phyloP scores from a whole-genome alignment of 2,329 filamentous ascomycete species.

The Hypoxylon sp. region DNA sequence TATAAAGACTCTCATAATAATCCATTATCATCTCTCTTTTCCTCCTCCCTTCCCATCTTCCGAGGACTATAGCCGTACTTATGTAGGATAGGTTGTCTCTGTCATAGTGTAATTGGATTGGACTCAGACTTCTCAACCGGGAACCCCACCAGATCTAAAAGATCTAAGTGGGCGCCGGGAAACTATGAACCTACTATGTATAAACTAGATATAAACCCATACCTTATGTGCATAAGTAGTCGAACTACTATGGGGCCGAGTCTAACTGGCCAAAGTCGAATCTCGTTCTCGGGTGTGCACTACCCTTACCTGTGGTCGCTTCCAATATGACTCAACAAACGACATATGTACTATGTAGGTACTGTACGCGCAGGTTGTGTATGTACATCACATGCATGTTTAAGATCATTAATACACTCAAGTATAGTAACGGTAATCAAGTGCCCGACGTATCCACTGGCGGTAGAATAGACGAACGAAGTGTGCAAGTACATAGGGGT shows the following conservation, averaged over 20 bases:
- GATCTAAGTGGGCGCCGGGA: conserved; percentile 11
- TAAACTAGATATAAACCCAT: neutral
- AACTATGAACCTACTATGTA: neutral
- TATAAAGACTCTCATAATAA: neutral
- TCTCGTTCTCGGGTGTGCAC: neutral
- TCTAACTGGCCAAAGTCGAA: neutral
- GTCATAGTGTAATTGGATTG: neutral
- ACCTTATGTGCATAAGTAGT: neutral
- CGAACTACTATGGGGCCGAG: neutral
- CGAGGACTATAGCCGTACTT: neutral
- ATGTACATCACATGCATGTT: neutral
- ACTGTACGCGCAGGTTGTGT: neutral
- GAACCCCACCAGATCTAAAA: conserved; percentile 23
- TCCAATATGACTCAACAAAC: neutral
- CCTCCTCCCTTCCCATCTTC: neutral
- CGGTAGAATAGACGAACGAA: neutral
- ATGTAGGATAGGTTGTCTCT: no score
- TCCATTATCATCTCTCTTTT: no score
- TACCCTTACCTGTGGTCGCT: no score
- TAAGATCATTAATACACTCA: neutral
- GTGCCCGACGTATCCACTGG: neutral
- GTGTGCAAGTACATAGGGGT: neutral
- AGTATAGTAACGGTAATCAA: neutral
- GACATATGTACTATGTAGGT: no score
- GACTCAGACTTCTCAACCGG: neutral